Evolutionary conservation across 352 stramenopile species (phyloP).

Genomic region (Blastocystis hominis): DNA sequence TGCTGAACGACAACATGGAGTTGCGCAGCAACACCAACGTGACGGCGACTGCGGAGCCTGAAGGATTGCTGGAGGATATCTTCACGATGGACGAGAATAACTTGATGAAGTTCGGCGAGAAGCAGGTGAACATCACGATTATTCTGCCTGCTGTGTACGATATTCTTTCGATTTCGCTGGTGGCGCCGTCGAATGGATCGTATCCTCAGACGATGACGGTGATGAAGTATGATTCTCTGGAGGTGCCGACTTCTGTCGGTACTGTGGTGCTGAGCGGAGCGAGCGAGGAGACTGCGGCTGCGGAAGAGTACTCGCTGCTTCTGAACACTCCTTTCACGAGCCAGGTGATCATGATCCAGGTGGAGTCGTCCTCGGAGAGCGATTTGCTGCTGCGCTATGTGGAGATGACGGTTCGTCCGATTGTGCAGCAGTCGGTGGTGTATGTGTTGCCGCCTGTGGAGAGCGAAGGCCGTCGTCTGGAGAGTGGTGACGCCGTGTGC

Average conservation of each 20-base stretch:
- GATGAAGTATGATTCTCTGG: background rate
- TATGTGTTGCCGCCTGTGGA: background rate
- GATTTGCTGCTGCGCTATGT: background rate
- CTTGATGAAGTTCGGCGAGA: background rate
- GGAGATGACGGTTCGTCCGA: background rate
- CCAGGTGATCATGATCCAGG: background rate
- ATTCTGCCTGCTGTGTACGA: background rate
- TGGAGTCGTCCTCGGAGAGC: background rate
- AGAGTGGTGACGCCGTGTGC: background rate
- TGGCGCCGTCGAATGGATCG: background rate
- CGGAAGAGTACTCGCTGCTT: background rate
- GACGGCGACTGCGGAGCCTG: background rate
- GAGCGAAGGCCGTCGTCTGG: slow-evolving; percentile 1
- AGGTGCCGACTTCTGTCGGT: background rate
- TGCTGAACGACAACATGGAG: background rate
- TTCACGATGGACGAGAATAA: slow-evolving; percentile 11
- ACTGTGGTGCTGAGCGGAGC: background rate
- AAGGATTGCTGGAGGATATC: background rate
- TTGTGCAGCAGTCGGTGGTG: slow-evolving; percentile 12
- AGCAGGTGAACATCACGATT: background rate
- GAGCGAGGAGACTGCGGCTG: background rate
- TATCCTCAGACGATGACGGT: background rate
- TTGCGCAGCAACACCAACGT: background rate
- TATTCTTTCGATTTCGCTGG: background rate
- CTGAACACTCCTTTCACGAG: background rate